Percentiles rank a stretch among this genome's conserved stretches.
These are phyloP conservation scores for Hypocreales sp. DNA, from an alignment of 2,329 filamentous ascomycete genomes.

Conservation along the genomic window DNA sequence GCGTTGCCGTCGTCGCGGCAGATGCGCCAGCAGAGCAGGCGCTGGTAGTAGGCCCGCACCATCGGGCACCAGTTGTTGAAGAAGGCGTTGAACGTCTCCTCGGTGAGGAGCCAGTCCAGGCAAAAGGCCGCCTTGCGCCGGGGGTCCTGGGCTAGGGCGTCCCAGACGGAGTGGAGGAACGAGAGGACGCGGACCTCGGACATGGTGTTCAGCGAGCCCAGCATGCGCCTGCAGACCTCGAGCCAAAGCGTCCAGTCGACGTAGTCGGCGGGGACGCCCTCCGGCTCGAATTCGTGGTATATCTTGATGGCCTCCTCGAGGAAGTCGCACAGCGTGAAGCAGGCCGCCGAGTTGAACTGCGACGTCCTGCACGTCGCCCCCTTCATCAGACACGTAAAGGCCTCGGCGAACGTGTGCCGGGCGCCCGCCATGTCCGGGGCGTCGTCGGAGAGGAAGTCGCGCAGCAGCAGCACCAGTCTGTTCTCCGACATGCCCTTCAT, in stretches of 20 bases:
- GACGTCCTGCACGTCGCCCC: slow-evolving; percentile 62
- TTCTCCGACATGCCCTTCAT: slow-evolving; percentile 80
- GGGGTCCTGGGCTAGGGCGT: slow-evolving; percentile 49
- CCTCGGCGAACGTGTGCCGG: slow-evolving; percentile 58
- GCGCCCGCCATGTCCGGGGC: slow-evolving; percentile 21
- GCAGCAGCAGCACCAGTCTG: slow-evolving; percentile 64
- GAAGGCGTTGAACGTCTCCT: slow-evolving; percentile 60
- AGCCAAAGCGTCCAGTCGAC: slow-evolving; percentile 80
- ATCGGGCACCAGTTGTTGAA: slow-evolving; percentile 95
- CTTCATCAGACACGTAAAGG: slow-evolving; percentile 59
- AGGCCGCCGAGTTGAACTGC: slow-evolving; percentile 66
- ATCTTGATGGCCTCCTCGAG: slow-evolving; percentile 66
- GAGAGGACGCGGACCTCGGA: slow-evolving; percentile 76
- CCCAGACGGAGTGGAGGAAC: slow-evolving; percentile 71
- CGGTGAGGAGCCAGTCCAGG: slow-evolving; percentile 58
- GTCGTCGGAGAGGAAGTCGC: slow-evolving; percentile 53
- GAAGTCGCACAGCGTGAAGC: slow-evolving; percentile 84
- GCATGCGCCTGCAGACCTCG: slow-evolving; percentile 61
- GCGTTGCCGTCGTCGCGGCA: slow-evolving; percentile 58
- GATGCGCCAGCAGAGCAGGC: slow-evolving; percentile 76
- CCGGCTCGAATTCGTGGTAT: slow-evolving; percentile 30
- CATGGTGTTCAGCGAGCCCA: slow-evolving; percentile 74
- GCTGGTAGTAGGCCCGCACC: slow-evolving; percentile 87
- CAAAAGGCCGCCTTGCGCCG: slow-evolving; percentile 56
- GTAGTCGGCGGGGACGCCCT: slow-evolving; percentile 24